A percentile compares a stretch with the other conserved stretches of the same genome.
phyloP scores from a whole-genome alignment of 75 land plant genomes.

The Cryptomeria japonica region DNA sequence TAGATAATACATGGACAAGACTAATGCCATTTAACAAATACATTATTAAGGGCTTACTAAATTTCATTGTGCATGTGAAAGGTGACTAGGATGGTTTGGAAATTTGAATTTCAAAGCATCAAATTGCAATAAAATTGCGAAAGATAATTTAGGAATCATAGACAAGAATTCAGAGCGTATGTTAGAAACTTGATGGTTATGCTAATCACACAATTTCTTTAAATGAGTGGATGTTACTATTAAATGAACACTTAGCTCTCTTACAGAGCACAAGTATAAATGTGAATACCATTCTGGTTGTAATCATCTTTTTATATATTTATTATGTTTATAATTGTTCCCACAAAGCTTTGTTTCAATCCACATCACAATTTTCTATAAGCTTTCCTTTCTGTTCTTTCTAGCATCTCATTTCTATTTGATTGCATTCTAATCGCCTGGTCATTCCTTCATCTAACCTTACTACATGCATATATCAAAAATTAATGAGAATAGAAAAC shows the following conservation, averaged over 20 bases:
- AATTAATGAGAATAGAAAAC: not conserved
- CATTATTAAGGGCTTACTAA: not conserved
- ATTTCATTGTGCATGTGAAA: not conserved
- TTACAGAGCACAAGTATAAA: not conserved
- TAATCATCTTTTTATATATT: too few species aligned
- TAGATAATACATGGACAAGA: not conserved
- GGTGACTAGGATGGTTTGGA: not conserved
- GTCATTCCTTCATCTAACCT: not conserved
- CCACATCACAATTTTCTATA: not conserved
- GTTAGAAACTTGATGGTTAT: not conserved
- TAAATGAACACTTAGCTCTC: not conserved
- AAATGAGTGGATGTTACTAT: not conserved
- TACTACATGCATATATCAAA: not conserved
- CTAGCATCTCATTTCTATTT: not conserved
- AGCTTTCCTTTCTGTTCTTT: not conserved
- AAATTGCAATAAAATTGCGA: not conserved
- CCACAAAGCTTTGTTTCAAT: not conserved
- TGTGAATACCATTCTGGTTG: not conserved
- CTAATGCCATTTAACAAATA: not conserved
- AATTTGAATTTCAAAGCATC: not conserved
- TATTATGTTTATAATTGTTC: too few species aligned
- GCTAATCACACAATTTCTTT: not conserved
- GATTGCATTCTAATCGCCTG: not conserved
- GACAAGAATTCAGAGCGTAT: not conserved
- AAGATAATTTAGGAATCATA: not conserved